Base-by-base conservation (phyloP, 257 asterid species). In the Catharanthus roseus region DNA sequence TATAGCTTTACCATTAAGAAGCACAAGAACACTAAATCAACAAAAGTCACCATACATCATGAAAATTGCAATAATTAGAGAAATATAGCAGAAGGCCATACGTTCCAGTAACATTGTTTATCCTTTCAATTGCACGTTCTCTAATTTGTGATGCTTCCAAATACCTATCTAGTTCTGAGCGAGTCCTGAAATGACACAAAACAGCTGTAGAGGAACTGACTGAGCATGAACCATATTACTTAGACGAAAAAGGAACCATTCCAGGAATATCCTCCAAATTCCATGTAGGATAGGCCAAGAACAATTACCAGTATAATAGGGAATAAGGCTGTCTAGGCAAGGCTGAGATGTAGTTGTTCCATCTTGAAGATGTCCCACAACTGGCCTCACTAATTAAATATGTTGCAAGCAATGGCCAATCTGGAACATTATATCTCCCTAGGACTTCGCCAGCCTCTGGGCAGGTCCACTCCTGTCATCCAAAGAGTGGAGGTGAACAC, bases 241-340 rank as follows among this genome's bases (percentile, higher is more conserved):
- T 55, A 69, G 72, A 31, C 58, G 51, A 55, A 74, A 69, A 69
- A 50, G 74, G 69, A 67, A 29, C 1, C 44, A 54, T 29, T 67
- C 42, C 61, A 54, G 6, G 23, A 44, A 67, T 53, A 65, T 70
- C 77, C 72, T 57, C 53, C 60, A 64, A 31, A 63, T 56, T 66
- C 70, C 50, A 75, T 49, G 69, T 72, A 31, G 47, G 34, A 64
- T 29, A 38, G 55, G 60, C 65, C 60, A 68, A 72, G 68, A 74
- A 36, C 60, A 78, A 79, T 82, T 82, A 93, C 98, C 97, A 93
- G 80, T 93, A 90, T 60, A 93, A 83, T 72, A 93, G 98, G 36
- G 98, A 93, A 77, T 93, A 93, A 16, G 98, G 98, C 74, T 93
- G 98, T 79, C 90, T 87, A 12, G 97, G 98, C 85, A 93, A 83